Evolutionary conservation across 2,329 filamentous ascomycete genomes (phyloP).

Genomic region (Zarea fungicola): DNA sequence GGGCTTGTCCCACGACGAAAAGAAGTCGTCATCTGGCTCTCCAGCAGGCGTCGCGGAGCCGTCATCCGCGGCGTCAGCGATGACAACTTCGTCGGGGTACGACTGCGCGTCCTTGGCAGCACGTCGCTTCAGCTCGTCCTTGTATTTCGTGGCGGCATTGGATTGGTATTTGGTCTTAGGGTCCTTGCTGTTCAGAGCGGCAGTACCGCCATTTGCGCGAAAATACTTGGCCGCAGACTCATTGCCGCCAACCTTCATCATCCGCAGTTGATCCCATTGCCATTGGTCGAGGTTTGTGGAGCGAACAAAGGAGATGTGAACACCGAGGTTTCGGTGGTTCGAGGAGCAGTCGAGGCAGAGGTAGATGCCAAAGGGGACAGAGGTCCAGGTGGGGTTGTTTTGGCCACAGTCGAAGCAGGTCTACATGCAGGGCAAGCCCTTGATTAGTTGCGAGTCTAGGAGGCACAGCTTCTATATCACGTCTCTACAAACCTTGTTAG

Average conservation of each 20-base stretch:
- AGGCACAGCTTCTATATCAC: not conserved
- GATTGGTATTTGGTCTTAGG: conserved; percentile 95
- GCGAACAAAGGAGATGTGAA: conserved; percentile 98
- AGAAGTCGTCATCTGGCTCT: conserved; percentile 92
- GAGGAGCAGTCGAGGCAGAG: conserved; percentile 96
- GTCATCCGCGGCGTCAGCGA: conserved; percentile 69
- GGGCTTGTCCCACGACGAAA: conserved; percentile 98
- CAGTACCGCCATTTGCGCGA: conserved; percentile 90
- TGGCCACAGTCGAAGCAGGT: conserved; percentile 97
- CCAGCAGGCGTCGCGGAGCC: conserved; percentile 71
- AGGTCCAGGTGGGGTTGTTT: conserved; percentile 98
- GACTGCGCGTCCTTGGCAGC: conserved; percentile 78
- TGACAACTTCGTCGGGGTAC: conserved; percentile 82
- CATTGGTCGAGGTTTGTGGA: conserved; percentile 98
- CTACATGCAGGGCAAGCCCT: conserved; percentile 41
- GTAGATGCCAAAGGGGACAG: conserved; percentile 94
- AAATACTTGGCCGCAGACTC: conserved; percentile 98
- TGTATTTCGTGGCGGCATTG: conserved; percentile 91
- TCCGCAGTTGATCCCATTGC: conserved; percentile 97
- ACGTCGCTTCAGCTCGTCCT: conserved; percentile 87
- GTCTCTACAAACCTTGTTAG: conserved; percentile 73
- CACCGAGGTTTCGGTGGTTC: conserved; percentile 94
- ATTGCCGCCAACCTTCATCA: conserved; percentile 98
- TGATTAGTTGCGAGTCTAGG: not conserved
- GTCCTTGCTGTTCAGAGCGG: conserved; percentile 93